phyloP scores from a whole-genome alignment of 768 basidiomycete genomes.

The Sistotremastrum suecicum region DNA sequence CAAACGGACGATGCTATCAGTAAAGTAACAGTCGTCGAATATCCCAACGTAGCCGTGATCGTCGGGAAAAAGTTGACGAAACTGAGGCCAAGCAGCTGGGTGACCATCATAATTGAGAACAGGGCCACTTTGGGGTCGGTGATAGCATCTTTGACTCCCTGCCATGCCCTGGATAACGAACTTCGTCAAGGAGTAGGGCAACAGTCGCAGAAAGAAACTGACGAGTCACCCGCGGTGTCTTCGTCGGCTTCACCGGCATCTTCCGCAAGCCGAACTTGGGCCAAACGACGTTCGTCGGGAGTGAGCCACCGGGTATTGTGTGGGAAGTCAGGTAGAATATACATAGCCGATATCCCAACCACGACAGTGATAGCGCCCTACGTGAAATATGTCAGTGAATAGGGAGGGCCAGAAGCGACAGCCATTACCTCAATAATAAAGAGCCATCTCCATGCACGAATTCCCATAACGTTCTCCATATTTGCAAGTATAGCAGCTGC shows the following conservation, averaged over 20 bases:
- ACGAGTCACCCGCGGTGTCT: constrained; percentile 47
- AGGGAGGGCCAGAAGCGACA: neutral
- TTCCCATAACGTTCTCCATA: constrained; percentile 20
- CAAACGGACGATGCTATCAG: constrained; percentile 41
- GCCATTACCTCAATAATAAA: constrained; percentile 16
- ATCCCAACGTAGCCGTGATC: constrained; percentile 46
- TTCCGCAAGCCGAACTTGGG: constrained; percentile 51
- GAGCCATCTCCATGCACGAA: constrained; percentile 21
- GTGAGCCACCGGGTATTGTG: constrained; percentile 49
- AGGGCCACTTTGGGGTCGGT: constrained; percentile 6
- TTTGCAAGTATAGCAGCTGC: constrained; percentile 21
- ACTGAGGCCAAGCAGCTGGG: constrained; percentile 8
- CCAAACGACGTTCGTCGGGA: constrained; percentile 35
- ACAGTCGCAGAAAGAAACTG: constrained; percentile 10
- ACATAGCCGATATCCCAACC: constrained; percentile 11
- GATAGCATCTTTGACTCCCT: constrained; percentile 8
- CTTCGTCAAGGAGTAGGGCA: neutral
- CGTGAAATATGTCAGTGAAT: neutral
- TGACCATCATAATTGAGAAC: constrained; percentile 9
- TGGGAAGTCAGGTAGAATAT: neutral
- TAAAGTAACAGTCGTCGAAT: constrained; percentile 40
- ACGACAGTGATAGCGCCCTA: constrained; percentile 20
- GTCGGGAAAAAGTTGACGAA: constrained; percentile 9
- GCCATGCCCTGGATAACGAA: constrained; percentile 4
- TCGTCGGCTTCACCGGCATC: constrained; percentile 55